Evolutionary conservation across 2,329 filamentous ascomycete genomes (phyloP).

Genomic region (Chalaropsis thielavioides): DNA sequence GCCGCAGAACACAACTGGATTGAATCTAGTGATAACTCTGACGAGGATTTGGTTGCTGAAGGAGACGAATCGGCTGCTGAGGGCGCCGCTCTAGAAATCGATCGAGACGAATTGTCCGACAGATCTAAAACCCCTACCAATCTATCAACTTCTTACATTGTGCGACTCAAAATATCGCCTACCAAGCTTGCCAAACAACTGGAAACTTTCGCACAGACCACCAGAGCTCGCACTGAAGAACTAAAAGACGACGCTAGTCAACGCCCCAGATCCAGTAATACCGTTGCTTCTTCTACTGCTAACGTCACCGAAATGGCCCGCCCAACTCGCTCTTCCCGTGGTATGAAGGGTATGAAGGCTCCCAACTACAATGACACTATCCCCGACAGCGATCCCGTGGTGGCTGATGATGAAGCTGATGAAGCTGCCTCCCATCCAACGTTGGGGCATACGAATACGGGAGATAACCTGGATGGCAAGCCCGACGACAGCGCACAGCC

Average conservation of each 20-base stretch:
- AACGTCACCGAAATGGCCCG: constrained; percentile 21
- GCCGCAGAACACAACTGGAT: constrained; percentile 20
- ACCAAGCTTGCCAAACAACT: constrained; percentile 21
- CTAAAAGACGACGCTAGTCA: constrained; percentile 41
- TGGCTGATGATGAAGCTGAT: constrained; percentile 19
- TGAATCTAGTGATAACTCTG: constrained; percentile 15
- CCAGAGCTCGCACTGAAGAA: constrained; percentile 41
- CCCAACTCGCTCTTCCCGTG: constrained; percentile 33
- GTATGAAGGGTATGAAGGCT: constrained; percentile 34
- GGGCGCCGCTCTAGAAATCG: constrained; percentile 19
- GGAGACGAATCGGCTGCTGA: constrained; percentile 35
- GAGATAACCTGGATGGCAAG: constrained; percentile 21
- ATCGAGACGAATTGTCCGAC: constrained; percentile 23
- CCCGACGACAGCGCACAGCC: not conserved
- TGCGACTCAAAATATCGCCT: constrained; percentile 31
- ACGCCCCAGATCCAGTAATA: constrained; percentile 46
- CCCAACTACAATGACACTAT: constrained; percentile 13
- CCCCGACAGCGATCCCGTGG: constrained; percentile 15
- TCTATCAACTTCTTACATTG: constrained; percentile 23
- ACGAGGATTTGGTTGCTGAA: constrained; percentile 26
- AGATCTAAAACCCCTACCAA: constrained; percentile 20
- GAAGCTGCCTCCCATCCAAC: constrained; percentile 22
- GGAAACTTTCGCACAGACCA: constrained; percentile 31
- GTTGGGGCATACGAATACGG: constrained; percentile 21
- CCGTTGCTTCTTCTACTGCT: constrained; percentile 34